These are phyloP conservation scores for Myxozyma vanderwaltii DNA, from an alignment of 805 yeast genomes.

Conservation along the genomic window DNA sequence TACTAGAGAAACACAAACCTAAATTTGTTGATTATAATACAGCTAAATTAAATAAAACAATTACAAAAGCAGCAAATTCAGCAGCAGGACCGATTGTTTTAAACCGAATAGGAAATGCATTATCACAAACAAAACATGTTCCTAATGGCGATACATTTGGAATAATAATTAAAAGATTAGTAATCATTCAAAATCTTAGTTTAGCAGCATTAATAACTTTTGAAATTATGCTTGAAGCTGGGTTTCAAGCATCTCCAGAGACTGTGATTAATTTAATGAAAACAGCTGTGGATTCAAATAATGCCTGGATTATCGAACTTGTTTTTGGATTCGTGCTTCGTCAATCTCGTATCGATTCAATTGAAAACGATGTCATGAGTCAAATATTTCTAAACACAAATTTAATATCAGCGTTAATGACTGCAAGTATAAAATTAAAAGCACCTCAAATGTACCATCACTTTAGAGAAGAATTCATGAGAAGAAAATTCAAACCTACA, in stretches of 20 bases:
- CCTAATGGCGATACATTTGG: conserved; percentile 37
- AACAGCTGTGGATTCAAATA: conserved; percentile 6
- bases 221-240: conserved; percentile 21
- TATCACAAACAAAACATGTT: conserved; percentile 13
- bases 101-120: background rate
- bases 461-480: conserved; percentile 20
- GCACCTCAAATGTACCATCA: conserved; percentile 5
- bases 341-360: conserved; percentile 2
- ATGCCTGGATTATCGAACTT: conserved; percentile 8
- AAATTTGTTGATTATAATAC: background rate
- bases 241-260: conserved; percentile 18
- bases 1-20: background rate
- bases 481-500: conserved; percentile 13
- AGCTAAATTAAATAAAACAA: background rate
- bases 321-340: conserved; percentile 10
- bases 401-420: conserved; percentile 16
- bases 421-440: conserved; percentile 17
- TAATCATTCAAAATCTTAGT: conserved; percentile 14
- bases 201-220: conserved; percentile 22
- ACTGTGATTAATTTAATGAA: conserved; percentile 9
- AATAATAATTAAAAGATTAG: conserved; percentile 36
- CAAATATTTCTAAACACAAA: conserved; percentile 11
- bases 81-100: conserved; percentile 7
- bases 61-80: background rate
- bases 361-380: conserved; percentile 4